Percentiles rank a stretch among this genome's conserved stretches.
Conservation (phyloP, 371 early-diverging fungal genomes). For the Conidiobolus incongruus region DNA sequence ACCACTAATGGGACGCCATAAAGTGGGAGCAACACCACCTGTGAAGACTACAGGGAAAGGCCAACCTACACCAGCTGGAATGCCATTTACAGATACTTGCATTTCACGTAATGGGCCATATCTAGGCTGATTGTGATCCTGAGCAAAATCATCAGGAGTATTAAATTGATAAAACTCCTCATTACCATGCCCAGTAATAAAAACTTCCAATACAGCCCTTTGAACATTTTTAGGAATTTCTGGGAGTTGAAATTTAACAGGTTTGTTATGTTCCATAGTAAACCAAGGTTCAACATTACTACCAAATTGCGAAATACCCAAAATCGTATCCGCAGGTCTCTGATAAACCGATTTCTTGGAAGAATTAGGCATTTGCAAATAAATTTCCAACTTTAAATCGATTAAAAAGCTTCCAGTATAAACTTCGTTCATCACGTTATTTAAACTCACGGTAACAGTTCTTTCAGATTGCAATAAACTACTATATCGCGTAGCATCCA, state of each 20-base stretch:
- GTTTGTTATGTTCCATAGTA: neutral
- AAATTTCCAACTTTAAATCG: neutral
- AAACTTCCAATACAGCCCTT: neutral
- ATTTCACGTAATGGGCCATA: neutral
- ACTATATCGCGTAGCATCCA: neutral
- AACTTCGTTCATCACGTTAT: slow-evolving; percentile 2
- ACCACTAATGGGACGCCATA: slow-evolving; percentile 2
- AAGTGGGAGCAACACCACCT: slow-evolving; percentile 1
- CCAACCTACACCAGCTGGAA: too few species aligned
- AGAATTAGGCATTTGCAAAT: too few species aligned
- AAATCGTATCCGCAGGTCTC: too few species aligned
- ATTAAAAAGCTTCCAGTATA: slow-evolving; percentile 2
- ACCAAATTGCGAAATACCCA: too few species aligned
- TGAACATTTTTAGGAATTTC: neutral
- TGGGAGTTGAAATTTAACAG: neutral
- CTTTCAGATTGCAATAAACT: neutral
- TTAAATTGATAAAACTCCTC: slow-evolving; percentile 3
- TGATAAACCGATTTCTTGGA: too few species aligned
- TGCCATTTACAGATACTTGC: neutral
- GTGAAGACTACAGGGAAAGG: slow-evolving; percentile 1
- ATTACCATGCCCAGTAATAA: neutral
- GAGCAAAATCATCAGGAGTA: neutral
- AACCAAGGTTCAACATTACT: neutral
- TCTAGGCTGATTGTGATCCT: neutral
- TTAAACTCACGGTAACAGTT: neutral